Base-by-base conservation (phyloP, 345 rosid genomes). In the Aquilaria yunnanensis region DNA sequence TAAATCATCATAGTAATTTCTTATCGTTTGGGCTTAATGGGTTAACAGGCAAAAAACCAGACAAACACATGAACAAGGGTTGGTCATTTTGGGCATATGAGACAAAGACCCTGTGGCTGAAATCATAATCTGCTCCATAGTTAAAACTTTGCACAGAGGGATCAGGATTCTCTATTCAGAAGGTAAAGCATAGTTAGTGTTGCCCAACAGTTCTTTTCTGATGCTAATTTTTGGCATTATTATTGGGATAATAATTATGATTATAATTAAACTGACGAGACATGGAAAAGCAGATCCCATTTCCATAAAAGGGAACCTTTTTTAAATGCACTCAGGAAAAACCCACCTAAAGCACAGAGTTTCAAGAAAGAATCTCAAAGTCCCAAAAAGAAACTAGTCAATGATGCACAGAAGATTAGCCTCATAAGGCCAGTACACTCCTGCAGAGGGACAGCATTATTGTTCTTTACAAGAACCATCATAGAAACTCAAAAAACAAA, bases 251-350 rank as follows among this genome's bases (percentile, higher is more conserved):
- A 37, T 4, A 37, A 13, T 23, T 47, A 46, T 52, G 68, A 61
- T 64, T 63, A 67, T 71, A 71, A 69, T 65, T 74, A 57, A 70
- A 37, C 3, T 82, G 77, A 81, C 57, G 80, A 75, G 63, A 74
- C 56, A 65, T 68, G 70, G 62, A 78, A 77, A 83, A 71, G 85
- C 75, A 78, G 85, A 83, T 80, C 81, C 80, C 77, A 69, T 83
- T 78, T 80, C 82, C 78, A 74, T 74, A 76, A 83, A 76, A 76
- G 65, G 88, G 74, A 70, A 60, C 73, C 74, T 67, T 77, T 76
- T 80, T 71, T 72, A 72, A 37, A 70, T 70, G 81, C 76, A 59
- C 88, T 67, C 62, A 58, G 76, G 69, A 78, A 76, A 76, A 66
- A 61, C 83, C 78, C 81, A 74, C 82, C 73, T 71, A 70, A 75